Conservation (phyloP, 2,329 filamentous ascomycete genomes). For the Graphiopsis chlorocephala region DNA sequence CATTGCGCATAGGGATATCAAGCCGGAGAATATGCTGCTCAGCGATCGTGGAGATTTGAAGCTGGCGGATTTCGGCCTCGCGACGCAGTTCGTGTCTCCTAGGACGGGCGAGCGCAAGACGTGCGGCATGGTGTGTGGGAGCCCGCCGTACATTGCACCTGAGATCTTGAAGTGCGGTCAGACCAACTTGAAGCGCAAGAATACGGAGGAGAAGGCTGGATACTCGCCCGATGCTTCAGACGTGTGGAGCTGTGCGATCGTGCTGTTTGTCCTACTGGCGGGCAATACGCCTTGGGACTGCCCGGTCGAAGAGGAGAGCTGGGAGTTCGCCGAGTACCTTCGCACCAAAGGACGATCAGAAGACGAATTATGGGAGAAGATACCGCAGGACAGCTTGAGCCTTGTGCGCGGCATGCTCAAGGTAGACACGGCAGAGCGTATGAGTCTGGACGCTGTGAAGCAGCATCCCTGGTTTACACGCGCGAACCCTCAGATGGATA, state of each 20-base stretch:
- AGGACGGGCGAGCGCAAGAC: conserved; percentile 72
- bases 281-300: conserved; percentile 99
- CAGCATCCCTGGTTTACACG: conserved; percentile 94
- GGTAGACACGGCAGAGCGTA: conserved; percentile 69
- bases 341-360: conserved; percentile 71
- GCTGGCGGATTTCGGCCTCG: conserved; percentile 93
- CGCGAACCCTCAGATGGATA: conserved; percentile 70
- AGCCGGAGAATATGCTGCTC: conserved; percentile 90
- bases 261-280: conserved; percentile 91
- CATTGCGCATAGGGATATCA: conserved; percentile 74
- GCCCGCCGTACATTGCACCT: conserved; percentile 94
- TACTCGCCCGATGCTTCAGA: conserved; percentile 81
- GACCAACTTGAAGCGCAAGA: conserved; percentile 45
- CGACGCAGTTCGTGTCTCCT: conserved; percentile 83
- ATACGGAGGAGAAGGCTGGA: conserved; percentile 49
- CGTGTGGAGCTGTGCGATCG: conserved; percentile 96
- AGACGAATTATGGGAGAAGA: conserved; percentile 79
- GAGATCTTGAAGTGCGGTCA: conserved; percentile 67
- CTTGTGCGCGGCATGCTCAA: conserved; percentile 91
- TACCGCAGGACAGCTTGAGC: conserved; percentile 73
- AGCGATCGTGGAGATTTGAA: conserved; percentile 83
- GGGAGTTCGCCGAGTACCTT: conserved; percentile 87
- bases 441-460: conserved; percentile 81
- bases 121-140: conserved; percentile 88
- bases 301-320: conserved; percentile 72